These are phyloP conservation scores for Massariosphaeria phaeospora DNA, from an alignment of 495 filamentous ascomycete species.

Conservation along the genomic window DNA sequence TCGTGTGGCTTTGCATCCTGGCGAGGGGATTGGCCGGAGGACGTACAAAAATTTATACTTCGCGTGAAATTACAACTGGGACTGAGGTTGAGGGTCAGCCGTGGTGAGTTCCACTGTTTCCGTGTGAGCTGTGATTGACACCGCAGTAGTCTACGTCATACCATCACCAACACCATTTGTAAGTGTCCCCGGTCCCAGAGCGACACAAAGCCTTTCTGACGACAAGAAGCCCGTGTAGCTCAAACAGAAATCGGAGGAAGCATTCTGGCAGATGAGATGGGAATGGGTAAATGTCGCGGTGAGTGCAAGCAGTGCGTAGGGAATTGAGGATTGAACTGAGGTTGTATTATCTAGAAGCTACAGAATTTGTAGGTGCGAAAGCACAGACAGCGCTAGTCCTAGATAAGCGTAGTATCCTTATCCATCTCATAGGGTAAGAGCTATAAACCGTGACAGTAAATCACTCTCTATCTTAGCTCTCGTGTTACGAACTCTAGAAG, in stretches of 20 bases:
- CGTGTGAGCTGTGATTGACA: background rate
- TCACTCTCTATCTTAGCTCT: constrained; percentile 14
- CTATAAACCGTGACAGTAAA: no score
- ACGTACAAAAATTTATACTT: no score
- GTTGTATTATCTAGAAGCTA: no score
- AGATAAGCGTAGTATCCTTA: no score
- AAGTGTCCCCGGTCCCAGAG: background rate
- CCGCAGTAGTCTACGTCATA: background rate
- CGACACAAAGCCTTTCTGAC: background rate
- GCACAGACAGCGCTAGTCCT: no score
- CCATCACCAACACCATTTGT: constrained; percentile 8
- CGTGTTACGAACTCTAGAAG: constrained; percentile 7
- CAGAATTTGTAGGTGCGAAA: no score
- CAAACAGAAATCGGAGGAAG: constrained; percentile 9
- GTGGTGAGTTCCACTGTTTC: background rate
- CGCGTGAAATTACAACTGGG: no score
- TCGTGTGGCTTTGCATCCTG: constrained; percentile 6
- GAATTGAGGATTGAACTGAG: no score
- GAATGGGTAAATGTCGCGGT: no score
- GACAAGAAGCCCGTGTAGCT: background rate
- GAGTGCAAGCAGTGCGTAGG: no score
- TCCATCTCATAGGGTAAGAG: no score
- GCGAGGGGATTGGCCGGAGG: constrained; percentile 1
- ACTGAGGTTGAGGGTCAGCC: constrained; percentile 10
- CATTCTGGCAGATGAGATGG: constrained; percentile 27